A percentile compares a stretch with the other conserved stretches of the same genome.
Conservation (phyloP, 1,139 yeast genomes). For the Casaregolazyma lundiana region DNA sequence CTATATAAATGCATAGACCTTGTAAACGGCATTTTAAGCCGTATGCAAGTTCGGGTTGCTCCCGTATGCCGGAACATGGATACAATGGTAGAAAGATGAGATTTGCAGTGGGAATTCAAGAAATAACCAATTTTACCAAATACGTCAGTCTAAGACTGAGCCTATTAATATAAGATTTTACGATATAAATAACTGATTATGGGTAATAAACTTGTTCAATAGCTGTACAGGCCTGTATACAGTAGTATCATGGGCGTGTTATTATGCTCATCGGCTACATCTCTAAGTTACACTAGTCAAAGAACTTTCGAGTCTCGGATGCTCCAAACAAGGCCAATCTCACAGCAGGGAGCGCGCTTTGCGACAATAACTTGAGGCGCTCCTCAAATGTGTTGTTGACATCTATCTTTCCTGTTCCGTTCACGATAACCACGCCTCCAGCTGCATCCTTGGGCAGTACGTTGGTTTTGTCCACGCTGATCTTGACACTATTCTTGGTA, state of each 20-base stretch:
- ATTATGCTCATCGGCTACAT: neutral
- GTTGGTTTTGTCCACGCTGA: constrained; percentile 46
- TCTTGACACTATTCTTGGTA: constrained; percentile 26
- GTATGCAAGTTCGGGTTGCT: neutral
- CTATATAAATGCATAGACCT: neutral
- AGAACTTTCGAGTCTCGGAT: constrained; percentile 82
- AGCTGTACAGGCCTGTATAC: too few species aligned
- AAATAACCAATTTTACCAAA: too few species aligned
- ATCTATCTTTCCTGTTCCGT: constrained; percentile 75
- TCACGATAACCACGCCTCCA: constrained; percentile 80
- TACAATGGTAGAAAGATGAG: neutral
- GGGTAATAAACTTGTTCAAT: too few species aligned
- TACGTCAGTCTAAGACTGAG: too few species aligned
- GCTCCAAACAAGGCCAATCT: constrained; percentile 89
- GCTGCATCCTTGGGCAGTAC: constrained; percentile 45
- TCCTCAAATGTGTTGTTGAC: constrained; percentile 92
- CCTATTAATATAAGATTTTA: too few species aligned
- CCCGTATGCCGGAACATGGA: neutral
- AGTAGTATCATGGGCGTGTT: neutral
- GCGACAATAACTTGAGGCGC: constrained; percentile 76
- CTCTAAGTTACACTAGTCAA: constrained; percentile 47
- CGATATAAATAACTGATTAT: too few species aligned
- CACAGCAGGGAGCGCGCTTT: constrained; percentile 87
- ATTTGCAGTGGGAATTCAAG: neutral
- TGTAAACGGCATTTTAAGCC: neutral